Percentiles rank a stretch among this genome's conserved stretches.
These are phyloP conservation scores for Huntiella abstrusa DNA, from an alignment of 2,329 filamentous ascomycete genomes.

Conservation along the genomic window DNA sequence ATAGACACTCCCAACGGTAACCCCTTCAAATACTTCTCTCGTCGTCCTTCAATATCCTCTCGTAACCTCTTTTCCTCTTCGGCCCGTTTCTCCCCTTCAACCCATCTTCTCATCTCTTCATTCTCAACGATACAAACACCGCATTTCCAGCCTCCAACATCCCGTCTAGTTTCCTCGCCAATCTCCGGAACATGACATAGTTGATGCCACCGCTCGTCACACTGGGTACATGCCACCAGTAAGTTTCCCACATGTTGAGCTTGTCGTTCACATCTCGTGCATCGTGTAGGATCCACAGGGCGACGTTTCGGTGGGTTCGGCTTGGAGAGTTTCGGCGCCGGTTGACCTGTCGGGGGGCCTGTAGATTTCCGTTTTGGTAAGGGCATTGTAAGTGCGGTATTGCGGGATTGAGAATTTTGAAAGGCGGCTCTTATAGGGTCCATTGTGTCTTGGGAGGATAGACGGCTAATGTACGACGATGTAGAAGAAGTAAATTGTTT, in stretches of 20 bases:
- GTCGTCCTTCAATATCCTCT: constrained; percentile 17
- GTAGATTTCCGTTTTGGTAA: too few relatives aligned
- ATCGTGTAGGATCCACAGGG: constrained; percentile 5
- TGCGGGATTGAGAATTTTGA: too few relatives aligned
- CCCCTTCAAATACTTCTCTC: constrained; percentile 17
- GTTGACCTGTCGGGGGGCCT: too few relatives aligned
- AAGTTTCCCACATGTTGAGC: constrained; percentile 13
- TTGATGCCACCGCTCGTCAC: constrained; percentile 15
- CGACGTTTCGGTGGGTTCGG: too few relatives aligned
- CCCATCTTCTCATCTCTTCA: constrained; percentile 11
- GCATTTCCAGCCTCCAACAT: constrained; percentile 12
- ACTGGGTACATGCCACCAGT: constrained; percentile 14
- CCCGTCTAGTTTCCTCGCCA: constrained; percentile 8
- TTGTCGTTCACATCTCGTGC: constrained; percentile 14
- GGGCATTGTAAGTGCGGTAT: too few relatives aligned
- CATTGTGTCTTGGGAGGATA: too few relatives aligned
- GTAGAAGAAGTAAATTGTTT: too few relatives aligned
- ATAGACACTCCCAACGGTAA: constrained; percentile 19
- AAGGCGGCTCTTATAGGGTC: too few relatives aligned
- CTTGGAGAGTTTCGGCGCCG: too few relatives aligned
- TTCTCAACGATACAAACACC: constrained; percentile 12
- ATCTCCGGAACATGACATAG: constrained; percentile 14
- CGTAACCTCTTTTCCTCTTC: constrained; percentile 12
- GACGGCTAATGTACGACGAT: too few relatives aligned
- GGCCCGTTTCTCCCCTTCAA: constrained; percentile 11